Conservation (phyloP, 331 rosid genomes). For the Quercus phellos region DNA sequence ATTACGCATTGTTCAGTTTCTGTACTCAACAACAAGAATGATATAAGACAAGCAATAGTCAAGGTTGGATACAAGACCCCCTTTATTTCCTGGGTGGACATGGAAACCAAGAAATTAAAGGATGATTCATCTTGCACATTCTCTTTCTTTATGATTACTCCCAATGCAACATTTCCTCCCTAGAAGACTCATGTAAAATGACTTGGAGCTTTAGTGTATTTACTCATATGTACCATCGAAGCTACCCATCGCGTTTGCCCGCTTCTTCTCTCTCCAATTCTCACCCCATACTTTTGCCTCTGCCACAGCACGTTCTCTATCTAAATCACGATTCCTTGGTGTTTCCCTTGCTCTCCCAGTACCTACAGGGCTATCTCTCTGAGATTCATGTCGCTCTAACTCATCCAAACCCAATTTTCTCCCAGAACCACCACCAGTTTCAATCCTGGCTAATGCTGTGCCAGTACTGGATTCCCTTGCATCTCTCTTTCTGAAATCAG, state of each 20-base stretch:
- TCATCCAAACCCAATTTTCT: slow-evolving; percentile 80
- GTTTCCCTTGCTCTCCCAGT: slow-evolving; percentile 76
- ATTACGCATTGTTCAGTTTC: slow-evolving; percentile 20
- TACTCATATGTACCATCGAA: slow-evolving; percentile 76
- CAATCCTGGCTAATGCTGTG: slow-evolving; percentile 49
- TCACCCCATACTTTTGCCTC: slow-evolving; percentile 98
- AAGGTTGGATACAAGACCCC: slow-evolving; percentile 31
- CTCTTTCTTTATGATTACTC: slow-evolving; percentile 31
- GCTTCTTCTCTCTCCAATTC: slow-evolving; percentile 89
- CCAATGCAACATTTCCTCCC: slow-evolving; percentile 23
- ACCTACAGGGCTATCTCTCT: slow-evolving; percentile 73
- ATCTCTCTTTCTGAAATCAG: slow-evolving; percentile 69
- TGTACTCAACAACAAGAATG: slow-evolving; percentile 41
- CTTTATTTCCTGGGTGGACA: slow-evolving; percentile 24
- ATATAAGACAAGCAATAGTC: slow-evolving; percentile 40
- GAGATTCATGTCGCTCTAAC: slow-evolving; percentile 61
- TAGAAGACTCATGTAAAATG: slow-evolving; percentile 17
- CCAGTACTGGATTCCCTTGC: slow-evolving; percentile 44
- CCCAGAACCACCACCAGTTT: slow-evolving; percentile 73
- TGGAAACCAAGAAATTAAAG: slow-evolving; percentile 35
- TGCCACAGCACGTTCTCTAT: slow-evolving; percentile 90
- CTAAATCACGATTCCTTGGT: slow-evolving; percentile 79
- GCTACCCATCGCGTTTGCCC: slow-evolving; percentile 73
- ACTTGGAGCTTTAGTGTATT: slow-evolving; percentile 11
- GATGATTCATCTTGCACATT: slow-evolving; percentile 20